Evolutionary conservation across 1,284 basidiomycete species (phyloP).

Genomic region (Spongiforma sp.): DNA sequence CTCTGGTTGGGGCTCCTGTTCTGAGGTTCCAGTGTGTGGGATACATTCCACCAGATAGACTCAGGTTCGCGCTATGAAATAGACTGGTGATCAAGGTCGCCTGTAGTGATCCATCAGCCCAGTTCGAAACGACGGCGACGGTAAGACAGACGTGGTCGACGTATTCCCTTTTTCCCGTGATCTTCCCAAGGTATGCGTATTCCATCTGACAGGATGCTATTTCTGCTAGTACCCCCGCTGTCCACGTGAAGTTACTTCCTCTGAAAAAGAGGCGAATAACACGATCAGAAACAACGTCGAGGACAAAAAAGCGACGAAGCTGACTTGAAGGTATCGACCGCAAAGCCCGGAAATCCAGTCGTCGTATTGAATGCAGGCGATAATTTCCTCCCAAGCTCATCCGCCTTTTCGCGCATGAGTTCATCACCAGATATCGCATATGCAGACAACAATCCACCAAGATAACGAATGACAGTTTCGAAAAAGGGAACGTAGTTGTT

Average conservation of each 20-base stretch:
- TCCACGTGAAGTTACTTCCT: neutral
- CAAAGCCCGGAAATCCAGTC: constrained; percentile 53
- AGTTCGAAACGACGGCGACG: neutral
- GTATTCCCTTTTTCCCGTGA: constrained; percentile 55
- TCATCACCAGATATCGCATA: constrained; percentile 70
- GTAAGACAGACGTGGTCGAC: constrained; percentile 46
- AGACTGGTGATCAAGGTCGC: constrained; percentile 46
- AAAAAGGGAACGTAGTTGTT: constrained; percentile 63
- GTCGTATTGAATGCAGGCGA: constrained; percentile 57
- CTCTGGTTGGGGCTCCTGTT: constrained; percentile 45
- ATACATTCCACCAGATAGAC: constrained; percentile 55
- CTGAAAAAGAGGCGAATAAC: constrained; percentile 8
- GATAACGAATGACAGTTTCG: constrained; percentile 87
- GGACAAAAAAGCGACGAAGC: constrained; percentile 12
- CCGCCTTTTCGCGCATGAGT: constrained; percentile 54
- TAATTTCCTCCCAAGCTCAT: constrained; percentile 54
- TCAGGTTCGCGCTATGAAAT: constrained; percentile 51
- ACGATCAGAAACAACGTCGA: neutral
- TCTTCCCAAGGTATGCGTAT: constrained; percentile 61
- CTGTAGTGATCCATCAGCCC: constrained; percentile 8
- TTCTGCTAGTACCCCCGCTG: constrained; percentile 52
- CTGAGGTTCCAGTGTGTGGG: constrained; percentile 56
- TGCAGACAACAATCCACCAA: constrained; percentile 83
- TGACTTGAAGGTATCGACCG: constrained; percentile 53
- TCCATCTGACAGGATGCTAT: constrained; percentile 62